These are phyloP conservation scores for Fraxinus paxiana DNA, from an alignment of 305 asterid genomes.

Conservation along the genomic window DNA sequence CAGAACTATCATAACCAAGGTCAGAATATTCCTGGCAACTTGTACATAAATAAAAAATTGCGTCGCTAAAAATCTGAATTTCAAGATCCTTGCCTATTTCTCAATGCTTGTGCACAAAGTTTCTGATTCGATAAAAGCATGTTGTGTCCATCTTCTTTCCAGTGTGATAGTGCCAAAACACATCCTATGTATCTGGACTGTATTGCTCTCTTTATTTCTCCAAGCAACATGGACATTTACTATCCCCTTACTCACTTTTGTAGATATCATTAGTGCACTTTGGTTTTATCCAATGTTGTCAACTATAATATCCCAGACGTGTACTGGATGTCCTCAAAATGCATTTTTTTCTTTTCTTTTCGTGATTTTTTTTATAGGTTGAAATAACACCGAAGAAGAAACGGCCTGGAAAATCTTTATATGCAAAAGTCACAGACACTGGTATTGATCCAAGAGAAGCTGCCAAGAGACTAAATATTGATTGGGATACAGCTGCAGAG, in stretches of 20 bases:
- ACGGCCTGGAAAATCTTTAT: conserved; percentile 55
- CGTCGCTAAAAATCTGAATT: not conserved
- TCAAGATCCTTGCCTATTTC: not conserved
- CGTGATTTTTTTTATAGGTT: conserved; percentile 40
- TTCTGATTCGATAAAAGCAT: not conserved
- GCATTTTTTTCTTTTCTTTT: not conserved
- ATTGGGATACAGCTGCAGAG: conserved; percentile 95
- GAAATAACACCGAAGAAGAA: conserved; percentile 47
- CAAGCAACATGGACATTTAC: not conserved
- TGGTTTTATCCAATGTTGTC: not conserved
- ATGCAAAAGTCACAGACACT: conserved; percentile 78
- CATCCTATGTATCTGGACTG: not conserved
- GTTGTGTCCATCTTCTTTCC: not conserved
- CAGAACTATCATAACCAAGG: not conserved
- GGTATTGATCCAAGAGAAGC: conserved; percentile 80
- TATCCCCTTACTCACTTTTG: not conserved
- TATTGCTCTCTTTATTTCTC: not conserved
- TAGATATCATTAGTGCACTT: not conserved
- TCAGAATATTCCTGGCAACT: not conserved
- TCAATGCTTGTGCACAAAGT: not conserved
- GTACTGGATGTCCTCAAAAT: not conserved
- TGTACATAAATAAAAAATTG: not conserved
- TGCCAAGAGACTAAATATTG: conserved; percentile 76
- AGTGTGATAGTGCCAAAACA: not conserved
- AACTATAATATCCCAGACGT: not conserved